Evolutionary conservation across 2,329 filamentous ascomycete species (phyloP), one percentile per base, ranked within the genome.

Genomic region (Ambrosiella beaveri): DNA sequence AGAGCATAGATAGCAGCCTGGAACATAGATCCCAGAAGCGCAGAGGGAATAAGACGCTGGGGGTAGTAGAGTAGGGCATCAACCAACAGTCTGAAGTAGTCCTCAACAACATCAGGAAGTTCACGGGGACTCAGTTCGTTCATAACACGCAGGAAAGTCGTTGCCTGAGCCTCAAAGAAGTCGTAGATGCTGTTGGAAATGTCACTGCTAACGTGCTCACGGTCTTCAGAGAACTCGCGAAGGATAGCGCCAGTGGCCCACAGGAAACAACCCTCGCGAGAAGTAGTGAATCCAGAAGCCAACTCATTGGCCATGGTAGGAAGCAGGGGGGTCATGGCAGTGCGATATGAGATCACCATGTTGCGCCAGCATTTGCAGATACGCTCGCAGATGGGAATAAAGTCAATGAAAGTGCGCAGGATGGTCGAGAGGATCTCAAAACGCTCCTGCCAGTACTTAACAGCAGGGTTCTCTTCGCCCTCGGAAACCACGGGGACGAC

Each of bases 181-280:
- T 81, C 80, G 71, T 94, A 98, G 58, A 98, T 94, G 63, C 86
- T 86, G 57, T 88, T 82, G 13, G 86, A 87, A 5, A 88, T 94
- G n/a, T 79, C 74, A 55, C 84, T 78, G 57, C 91, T 85, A 17
- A 97, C 86, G 61, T 86, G 81, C 64, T 95, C 89, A 47, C 86
- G 81, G 47, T 91, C 89, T 64, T 95, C 88, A 0, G 88, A 93
- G 67, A 97, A 98, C 69, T 98, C 93, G 60, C 93, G 85, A 37
- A 98, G 79, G 62, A 98, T 94, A 7, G 91, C 88, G 63, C 90
- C 87, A 1, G 91, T 96, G 1, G 93, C 91, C 93, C 93, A 98
- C n/a, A 98, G 76, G 76, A 98, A 98, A 68, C 91, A 96, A 11
- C 93, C 93, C 70, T 98, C 91, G 61, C 84, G 81, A 9, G 91